These are phyloP conservation scores for Beauveria asiatica DNA, from an alignment of 2,329 filamentous ascomycete genomes.

Conservation along the genomic window DNA sequence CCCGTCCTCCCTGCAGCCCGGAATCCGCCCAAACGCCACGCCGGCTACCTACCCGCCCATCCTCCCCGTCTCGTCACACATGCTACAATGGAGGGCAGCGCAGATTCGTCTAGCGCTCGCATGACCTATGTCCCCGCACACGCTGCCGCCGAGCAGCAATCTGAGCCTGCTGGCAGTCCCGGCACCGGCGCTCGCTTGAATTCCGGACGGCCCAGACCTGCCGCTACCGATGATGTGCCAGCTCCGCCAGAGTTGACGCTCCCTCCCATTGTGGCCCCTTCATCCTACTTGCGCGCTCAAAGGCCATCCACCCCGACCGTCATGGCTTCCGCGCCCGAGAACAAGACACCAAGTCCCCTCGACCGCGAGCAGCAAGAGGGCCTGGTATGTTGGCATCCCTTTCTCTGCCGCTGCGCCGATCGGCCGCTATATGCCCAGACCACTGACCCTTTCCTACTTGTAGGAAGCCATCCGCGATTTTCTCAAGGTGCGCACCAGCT, in stretches of 20 bases:
- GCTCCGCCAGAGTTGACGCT: constrained; percentile 22
- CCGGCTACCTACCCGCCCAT: background rate
- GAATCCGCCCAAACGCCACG: constrained; percentile 3
- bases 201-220: constrained; percentile 13
- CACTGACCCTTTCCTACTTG: constrained; percentile 12
- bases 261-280: constrained; percentile 51
- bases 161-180: constrained; percentile 5
- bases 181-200: constrained; percentile 12
- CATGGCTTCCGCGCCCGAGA: constrained; percentile 28
- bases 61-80: background rate
- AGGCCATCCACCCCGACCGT: constrained; percentile 23
- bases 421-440: background rate
- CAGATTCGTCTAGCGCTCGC: constrained; percentile 9
- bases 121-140: constrained; percentile 6
- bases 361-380: constrained; percentile 73
- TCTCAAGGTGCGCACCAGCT: constrained; percentile 90
- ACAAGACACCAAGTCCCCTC: constrained; percentile 44
- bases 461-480: constrained; percentile 91
- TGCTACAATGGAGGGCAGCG: constrained; percentile 5
- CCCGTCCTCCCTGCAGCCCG: background rate
- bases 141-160: background rate
- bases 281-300: constrained; percentile 45
- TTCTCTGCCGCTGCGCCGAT: background rate
- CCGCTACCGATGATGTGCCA: constrained; percentile 11
- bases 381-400: constrained; percentile 47